Percentiles rank a stretch among this genome's conserved stretches.
These are phyloP conservation scores for Phytophthora megakarya DNA, from an alignment of 352 stramenopile genomes.

Conservation along the genomic window DNA sequence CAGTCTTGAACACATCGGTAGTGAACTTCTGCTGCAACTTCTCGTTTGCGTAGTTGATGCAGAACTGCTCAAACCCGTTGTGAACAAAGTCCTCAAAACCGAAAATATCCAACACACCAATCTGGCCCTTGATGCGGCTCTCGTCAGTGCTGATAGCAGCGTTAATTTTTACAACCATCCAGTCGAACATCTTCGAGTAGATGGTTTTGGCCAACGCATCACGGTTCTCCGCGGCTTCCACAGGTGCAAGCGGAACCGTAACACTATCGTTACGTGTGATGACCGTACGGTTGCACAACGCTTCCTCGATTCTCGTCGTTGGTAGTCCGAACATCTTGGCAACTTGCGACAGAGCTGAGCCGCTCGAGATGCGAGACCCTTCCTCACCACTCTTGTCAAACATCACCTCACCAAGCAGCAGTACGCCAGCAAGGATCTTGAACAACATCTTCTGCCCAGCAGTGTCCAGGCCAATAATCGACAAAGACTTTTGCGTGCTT, in stretches of 20 bases:
- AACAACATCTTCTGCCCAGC: conserved; percentile 77
- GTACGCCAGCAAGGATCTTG: conserved; percentile 87
- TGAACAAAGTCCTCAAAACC: conserved; percentile 98
- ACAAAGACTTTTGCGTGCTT: conserved; percentile 78
- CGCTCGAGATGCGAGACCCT: conserved; percentile 75
- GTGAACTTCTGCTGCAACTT: conserved; percentile 94
- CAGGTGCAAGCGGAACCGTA: conserved; percentile 82
- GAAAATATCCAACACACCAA: conserved; percentile 99
- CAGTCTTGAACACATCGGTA: conserved; percentile 96
- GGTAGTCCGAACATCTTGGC: conserved; percentile 92
- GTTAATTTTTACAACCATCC: conserved; percentile 95
- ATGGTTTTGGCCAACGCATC: conserved; percentile 97
- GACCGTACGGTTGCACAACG: conserved; percentile 93
- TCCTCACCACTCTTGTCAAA: conserved; percentile 85
- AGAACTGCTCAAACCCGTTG: conserved; percentile 94
- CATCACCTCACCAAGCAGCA: conserved; percentile 96
- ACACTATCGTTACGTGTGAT: conserved; percentile 87
- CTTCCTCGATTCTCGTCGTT: conserved; percentile 85
- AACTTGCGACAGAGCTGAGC: conserved; percentile 66
- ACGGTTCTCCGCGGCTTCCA: conserved; percentile 93
- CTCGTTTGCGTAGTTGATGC: conserved; percentile 94
- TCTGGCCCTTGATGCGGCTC: conserved; percentile 74
- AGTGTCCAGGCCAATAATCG: conserved; percentile 71
- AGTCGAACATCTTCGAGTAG: conserved; percentile 98
- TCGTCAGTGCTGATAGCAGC: conserved; percentile 82